Base-by-base conservation (phyloP, 306 rosid genomes). In the Begonia peltatifolia region DNA sequence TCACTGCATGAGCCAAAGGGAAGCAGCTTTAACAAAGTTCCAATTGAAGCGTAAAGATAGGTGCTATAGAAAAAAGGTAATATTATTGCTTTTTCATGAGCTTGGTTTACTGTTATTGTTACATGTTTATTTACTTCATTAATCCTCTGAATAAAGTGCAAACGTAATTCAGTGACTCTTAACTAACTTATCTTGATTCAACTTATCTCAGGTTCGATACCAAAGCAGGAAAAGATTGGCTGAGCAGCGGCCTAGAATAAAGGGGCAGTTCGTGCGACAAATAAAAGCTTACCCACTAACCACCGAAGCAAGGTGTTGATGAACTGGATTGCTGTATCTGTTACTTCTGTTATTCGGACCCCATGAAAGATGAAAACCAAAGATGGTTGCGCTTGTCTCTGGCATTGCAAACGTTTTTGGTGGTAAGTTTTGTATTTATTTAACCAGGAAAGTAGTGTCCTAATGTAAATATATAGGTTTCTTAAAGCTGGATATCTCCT, bases 31-130 rank as follows among this genome's bases (percentile, higher is more conserved):
- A 54, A 61, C 66, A 12, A 87, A 78, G 74, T 83, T 78, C 66
- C 63, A 81, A 17, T 59, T 80, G 72, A 83, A 87, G 69, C 68
- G 87, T 46, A 83, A 78, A 62, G 84, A 78, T 63, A 63, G 90
- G 65, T 78, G 82, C 77, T 87, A 18, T 50, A 71, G 57, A 64
- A 87, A 80, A 68, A 87, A 87, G 94, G 96, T 87, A 73, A 17
- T 46, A 16, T 42, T 17, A 14, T 57, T 50, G 23, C 13, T 41
- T 35, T 12, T 44, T 11, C 48, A 44, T 10, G 48, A 44, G 6
- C 14, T 11, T 44, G 48, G 48, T 44, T n/a, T n/a, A 50, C 53
- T 15, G 22, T 48, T 9, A 50, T 9, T 50, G 30, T 50, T 50
- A 44, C 7, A 7, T n/a, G 14, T 44, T 44, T n/a, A 12, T 10